Evolutionary conservation across 805 yeast genomes (phyloP).

Genomic region (Ogataea methylovora): DNA sequence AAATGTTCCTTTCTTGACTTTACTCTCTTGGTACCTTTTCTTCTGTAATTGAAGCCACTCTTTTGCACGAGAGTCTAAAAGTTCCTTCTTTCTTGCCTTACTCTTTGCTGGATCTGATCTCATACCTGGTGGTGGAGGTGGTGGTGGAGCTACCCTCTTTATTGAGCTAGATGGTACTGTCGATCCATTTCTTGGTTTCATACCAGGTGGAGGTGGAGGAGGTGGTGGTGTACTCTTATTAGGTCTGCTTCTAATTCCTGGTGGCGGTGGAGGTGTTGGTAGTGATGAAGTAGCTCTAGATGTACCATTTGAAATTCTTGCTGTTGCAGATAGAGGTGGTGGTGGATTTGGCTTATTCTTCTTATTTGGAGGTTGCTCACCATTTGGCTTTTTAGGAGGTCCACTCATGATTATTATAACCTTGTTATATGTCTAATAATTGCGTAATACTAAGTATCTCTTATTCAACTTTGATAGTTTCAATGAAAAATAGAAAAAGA

Average conservation of each 20-base stretch:
- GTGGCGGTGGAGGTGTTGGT: slow-evolving; percentile 19
- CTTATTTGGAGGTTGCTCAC: slow-evolving; percentile 12
- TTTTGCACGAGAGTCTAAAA: slow-evolving; percentile 35
- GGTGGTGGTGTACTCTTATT: slow-evolving; percentile 4
- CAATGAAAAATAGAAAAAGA: neutral
- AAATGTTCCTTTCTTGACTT: slow-evolving; percentile 31
- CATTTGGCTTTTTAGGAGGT: slow-evolving; percentile 6
- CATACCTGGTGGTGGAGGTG: slow-evolving; percentile 28
- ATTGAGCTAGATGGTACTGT: slow-evolving; percentile 1
- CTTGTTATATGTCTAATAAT: slow-evolving; percentile 1
- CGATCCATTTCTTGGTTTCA: slow-evolving; percentile 2
- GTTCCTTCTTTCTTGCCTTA: slow-evolving; percentile 7
- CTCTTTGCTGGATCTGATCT: slow-evolving; percentile 20
- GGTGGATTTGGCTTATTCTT: slow-evolving; percentile 6
- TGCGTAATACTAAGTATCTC: slow-evolving; percentile 3
- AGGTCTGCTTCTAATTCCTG: slow-evolving; percentile 7
- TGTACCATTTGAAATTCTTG: neutral
- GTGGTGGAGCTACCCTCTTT: slow-evolving; percentile 4
- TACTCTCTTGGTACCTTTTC: slow-evolving; percentile 35
- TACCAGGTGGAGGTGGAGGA: slow-evolving; percentile 29
- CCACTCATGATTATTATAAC: slow-evolving; percentile 1
- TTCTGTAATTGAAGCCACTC: slow-evolving; percentile 64
- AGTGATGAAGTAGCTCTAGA: neutral
- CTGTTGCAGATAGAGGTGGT: slow-evolving; percentile 11
- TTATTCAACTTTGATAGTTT: neutral